A percentile compares a stretch with the other conserved stretches of the same genome.
phyloP scores from a whole-genome alignment of 2,329 filamentous ascomycete species.

The Podosphaera fusca region DNA sequence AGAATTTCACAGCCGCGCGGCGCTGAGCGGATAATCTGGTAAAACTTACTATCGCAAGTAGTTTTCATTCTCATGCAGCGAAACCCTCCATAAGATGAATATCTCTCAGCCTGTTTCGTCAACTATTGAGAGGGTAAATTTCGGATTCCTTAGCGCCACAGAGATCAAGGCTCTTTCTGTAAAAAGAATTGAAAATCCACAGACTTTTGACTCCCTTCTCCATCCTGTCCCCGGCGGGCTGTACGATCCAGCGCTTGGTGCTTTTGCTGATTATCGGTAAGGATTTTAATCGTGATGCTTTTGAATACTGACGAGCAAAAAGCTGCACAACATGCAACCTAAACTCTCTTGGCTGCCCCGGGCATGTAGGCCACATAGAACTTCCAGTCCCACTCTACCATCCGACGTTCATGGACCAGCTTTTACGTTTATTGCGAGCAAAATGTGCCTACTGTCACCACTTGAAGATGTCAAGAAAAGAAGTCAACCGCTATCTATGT shows the following conservation, averaged over 20 bases:
- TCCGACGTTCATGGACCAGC: slow-evolving; percentile 87
- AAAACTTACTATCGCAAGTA: neutral
- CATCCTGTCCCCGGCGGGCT: slow-evolving; percentile 79
- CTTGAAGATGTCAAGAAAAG: slow-evolving; percentile 54
- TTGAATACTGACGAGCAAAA: slow-evolving; percentile 6
- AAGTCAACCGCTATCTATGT: slow-evolving; percentile 60
- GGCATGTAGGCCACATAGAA: slow-evolving; percentile 87
- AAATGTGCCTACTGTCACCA: slow-evolving; percentile 82
- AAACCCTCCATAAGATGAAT: slow-evolving; percentile 29
- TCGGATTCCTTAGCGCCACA: slow-evolving; percentile 56
- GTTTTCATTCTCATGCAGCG: neutral
- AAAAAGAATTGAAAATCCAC: slow-evolving; percentile 78
- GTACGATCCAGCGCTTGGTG: slow-evolving; percentile 77
- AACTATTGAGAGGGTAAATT: slow-evolving; percentile 68
- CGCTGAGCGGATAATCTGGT: too few species aligned
- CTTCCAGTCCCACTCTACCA: slow-evolving; percentile 86
- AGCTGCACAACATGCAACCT: slow-evolving; percentile 88
- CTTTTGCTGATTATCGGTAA: slow-evolving; percentile 68
- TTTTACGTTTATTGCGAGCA: slow-evolving; percentile 61
- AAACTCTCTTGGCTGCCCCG: slow-evolving; percentile 60
- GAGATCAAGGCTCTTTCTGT: slow-evolving; percentile 83
- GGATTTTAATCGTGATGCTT: slow-evolving; percentile 13
- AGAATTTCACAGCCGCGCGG: too few species aligned
- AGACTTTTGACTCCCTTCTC: slow-evolving; percentile 78
- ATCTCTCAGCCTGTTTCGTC: slow-evolving; percentile 65